A percentile compares a stretch with the other conserved stretches of the same genome.
Evolutionary conservation across 2,329 filamentous ascomycete species (phyloP).

Genomic region (Ophidiomyces ophidiicola): DNA sequence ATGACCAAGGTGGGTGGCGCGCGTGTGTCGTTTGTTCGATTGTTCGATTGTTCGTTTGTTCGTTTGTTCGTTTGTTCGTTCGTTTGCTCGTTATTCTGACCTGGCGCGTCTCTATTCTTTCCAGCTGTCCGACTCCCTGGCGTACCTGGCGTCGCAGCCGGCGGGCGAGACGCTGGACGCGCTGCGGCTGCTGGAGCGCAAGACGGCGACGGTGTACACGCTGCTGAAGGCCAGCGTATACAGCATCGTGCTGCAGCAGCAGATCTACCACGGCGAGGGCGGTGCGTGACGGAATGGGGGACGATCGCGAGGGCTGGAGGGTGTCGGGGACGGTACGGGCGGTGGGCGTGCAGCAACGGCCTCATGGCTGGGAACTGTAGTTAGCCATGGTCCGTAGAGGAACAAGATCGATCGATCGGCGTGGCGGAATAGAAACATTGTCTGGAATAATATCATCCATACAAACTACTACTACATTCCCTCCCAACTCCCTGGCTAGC

Average conservation of each 20-base stretch:
- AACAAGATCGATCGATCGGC: too few relatives aligned
- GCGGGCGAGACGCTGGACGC: conserved; percentile 65
- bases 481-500: too few relatives aligned
- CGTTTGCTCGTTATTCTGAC: not conserved
- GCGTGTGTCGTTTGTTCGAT: not conserved
- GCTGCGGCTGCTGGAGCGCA: conserved; percentile 76
- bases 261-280: conserved; percentile 55
- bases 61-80: conserved; percentile 13
- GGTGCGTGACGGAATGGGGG: too few relatives aligned
- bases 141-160: conserved; percentile 50
- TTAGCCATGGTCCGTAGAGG: too few relatives aligned
- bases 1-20: conserved; percentile 73
- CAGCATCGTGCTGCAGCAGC: conserved; percentile 95
- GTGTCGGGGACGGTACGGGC: too few relatives aligned
- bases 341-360: too few relatives aligned
- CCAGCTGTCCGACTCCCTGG: conserved; percentile 35
- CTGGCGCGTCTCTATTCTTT: not conserved
- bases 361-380: too few relatives aligned
- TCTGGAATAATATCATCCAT: too few relatives aligned
- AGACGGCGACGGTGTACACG: conserved; percentile 90
- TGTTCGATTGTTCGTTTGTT: not conserved
- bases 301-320: too few relatives aligned
- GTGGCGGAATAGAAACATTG: too few relatives aligned
- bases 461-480: too few relatives aligned
- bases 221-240: conserved; percentile 96